Base-by-base conservation (phyloP, 176 grass and related monocot species). In the Raddia distichophylla region DNA sequence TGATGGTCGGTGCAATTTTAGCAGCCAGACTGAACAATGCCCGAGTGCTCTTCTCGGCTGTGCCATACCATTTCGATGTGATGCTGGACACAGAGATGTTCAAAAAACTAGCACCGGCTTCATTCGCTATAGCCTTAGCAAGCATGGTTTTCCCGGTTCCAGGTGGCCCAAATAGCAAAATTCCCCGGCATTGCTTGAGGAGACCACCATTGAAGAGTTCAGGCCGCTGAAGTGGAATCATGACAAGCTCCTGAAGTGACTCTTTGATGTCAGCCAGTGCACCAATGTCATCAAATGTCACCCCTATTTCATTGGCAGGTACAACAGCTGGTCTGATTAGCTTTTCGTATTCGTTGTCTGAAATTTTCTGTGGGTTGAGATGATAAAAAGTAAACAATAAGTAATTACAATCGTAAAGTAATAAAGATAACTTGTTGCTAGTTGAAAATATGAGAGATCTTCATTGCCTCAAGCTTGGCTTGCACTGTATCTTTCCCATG, bases 131-230 rank as follows among this genome's bases (percentile, higher is more conserved):
- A 77, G 93, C 93, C 80, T 95, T 95, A 44, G 93, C 93, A 15
- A 92, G 90, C 93, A 95, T 95, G 2, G 93, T 95, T 76, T 95
- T 95, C 64, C 93, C 93, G 2, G 93, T 95, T 73, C 93, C 93
- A 87, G 93, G 87, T 71, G 93, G 93, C 14, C 93, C 93, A 72
- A 95, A 95, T 19, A 95, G 74, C 59, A 95, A 74, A 74, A 95
- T 92, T 20, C 93, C 93, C 81, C 85, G 80, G 58, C 93, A 95
- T 64, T 90, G 93, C 74, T 92, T 95, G 66, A 95, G 67, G n/a
- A 95, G 86, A 71, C 93, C 93, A 66, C 87, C 91, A 77, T 83
- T 92, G 87, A 95, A 95, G 35, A 95, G 87, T 51, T 92, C 87
- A 14, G 93, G 93, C 20, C 93, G 82, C 53, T 86, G 82, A 71